Evolutionary conservation across 2,329 filamentous ascomycete genomes (phyloP), one percentile per base, ranked within the genome.

Genomic region (Endoconidiophora laricicola): DNA sequence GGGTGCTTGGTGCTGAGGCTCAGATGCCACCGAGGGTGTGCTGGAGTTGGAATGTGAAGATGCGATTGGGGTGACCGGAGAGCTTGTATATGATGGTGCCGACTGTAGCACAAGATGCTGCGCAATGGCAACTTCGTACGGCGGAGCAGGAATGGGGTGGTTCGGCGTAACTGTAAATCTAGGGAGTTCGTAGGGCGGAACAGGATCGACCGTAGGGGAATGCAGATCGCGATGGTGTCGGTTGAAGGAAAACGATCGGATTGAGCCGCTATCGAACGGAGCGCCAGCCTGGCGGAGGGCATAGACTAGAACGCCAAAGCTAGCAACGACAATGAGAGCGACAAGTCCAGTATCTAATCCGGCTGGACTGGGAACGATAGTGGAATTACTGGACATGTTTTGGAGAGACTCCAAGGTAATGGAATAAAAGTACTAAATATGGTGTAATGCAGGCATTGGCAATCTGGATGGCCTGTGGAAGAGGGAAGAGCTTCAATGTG

Each of bases 271-370:
- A 24, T 23, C 24, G 6, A 39, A 20, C 3, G 41, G 44, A 22
- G 16, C n/a, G 2, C 43, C 39, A 36, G 38, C 39, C 18, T 50
- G 43, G 16, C 45, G 39, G 16, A 49, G 47, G 18, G 52, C 52
- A 22, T 49, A 53, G 9, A 53, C 37, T 22, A 53, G 40, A 20
- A 53, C 40, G 20, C 47, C 47, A 53, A 53, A 50, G 36, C 43
- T 49, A 26, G 47, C 45, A 10, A 46, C 52, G 16, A 53, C 26
- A 33, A 50, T 40, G 33, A 53, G 42, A 33, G 43, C 46, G 24
- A 53, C 26, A 4, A 53, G 24, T 39, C 48, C 48, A 18, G 44
- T 45, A 46, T 50, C 47, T 18, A 53, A 26, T 26, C 37, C 46
- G 18, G 43, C 29, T 29, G 48, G 48, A 33, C 29, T 33, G 9